A percentile compares a stretch with the other conserved stretches of the same genome.
Conservation (phyloP, 371 early-diverging fungal genomes). For the Mucor ambiguus region DNA sequence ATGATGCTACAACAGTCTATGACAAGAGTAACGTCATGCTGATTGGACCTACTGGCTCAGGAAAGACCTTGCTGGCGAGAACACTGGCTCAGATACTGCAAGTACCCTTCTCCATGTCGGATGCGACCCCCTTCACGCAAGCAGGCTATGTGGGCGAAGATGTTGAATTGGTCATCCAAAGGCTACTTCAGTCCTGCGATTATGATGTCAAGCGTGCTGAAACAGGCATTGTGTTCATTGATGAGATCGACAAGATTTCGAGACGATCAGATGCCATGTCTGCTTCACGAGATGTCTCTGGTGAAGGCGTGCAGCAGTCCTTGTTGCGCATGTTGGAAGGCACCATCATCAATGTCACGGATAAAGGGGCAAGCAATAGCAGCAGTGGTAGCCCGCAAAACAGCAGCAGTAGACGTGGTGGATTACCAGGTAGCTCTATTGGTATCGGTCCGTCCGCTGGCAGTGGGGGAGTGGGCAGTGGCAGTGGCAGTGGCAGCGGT, state of each 20-base stretch:
- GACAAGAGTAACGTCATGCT: constrained; percentile 92
- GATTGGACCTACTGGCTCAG: constrained; percentile 86
- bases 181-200: constrained; percentile 83
- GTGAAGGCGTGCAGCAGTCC: constrained; percentile 92
- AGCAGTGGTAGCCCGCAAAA: constrained; percentile 20
- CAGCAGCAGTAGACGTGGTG: constrained; percentile 23
- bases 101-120: constrained; percentile 90
- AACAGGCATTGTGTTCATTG: constrained; percentile 90
- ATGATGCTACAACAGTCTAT: constrained; percentile 52
- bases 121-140: constrained; percentile 91
- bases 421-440: constrained; percentile 38
- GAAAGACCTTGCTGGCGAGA: constrained; percentile 86
- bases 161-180: constrained; percentile 86
- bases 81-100: constrained; percentile 83
- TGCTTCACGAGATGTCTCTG: constrained; percentile 84
- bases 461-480: constrained; percentile 19
- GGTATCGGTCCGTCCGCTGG: constrained; percentile 43
- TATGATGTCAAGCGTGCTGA: constrained; percentile 86
- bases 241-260: constrained; percentile 91
- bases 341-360: constrained; percentile 80
- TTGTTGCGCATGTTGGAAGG: constrained; percentile 89
- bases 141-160: constrained; percentile 95
- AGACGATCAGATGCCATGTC: constrained; percentile 73
- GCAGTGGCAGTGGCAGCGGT: neutral
- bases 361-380: constrained; percentile 66